Evolutionary conservation across 2,329 filamentous ascomycete genomes (phyloP), one percentile per base, ranked within the genome.

Genomic region (Diaporthe capsici): DNA sequence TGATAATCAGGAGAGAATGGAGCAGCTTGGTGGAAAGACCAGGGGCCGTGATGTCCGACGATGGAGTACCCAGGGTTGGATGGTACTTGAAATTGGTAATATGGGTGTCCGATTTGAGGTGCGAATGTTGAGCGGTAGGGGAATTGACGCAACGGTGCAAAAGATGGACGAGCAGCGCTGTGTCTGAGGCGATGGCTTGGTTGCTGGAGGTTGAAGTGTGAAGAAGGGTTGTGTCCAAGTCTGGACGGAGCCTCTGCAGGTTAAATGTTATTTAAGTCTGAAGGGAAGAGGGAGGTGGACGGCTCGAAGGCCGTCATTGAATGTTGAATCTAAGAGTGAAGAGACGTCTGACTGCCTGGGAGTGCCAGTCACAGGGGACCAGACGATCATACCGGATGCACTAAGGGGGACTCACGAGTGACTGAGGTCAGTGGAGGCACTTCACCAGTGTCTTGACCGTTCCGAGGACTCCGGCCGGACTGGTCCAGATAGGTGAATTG

Each of bases 401-500:
- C 17, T 37, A 37, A 17, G 51, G 22, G 20, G 17, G 51, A 70
- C 68, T 67, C 39, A 72, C 73, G 39, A 65, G 49, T 74, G 60
- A 76, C 10, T 22, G 20, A n/a, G 10, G 28, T 15, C 3, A 7
- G 65, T 17, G n/a, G 55, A 37, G 55, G 60, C 7, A 31, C 39
- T 4, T 44, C 55, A 60, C 67, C 68, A 6, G n/a, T 4, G 31
- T 39, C 60, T 20, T 49, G 65, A 6, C 61, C 22, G 42, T 65
- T 49, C 2, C 49, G 22, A 1, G 42, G n/a, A 57, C 28, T 68
- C 67, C 37, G 70, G 13, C 44, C 44, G 58, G 76, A 53, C 20
- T 31, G 44, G 22, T 75, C 75, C 20, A 57, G 67, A 44, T 78
- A 70, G 22, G 75, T 75, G 44, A 58, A 73, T 42, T 78, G 78